Evolutionary conservation across 108 stramenopile genomes (phyloP), one percentile per base, ranked within the genome.

Genomic region (Schizochytrium sp.): DNA sequence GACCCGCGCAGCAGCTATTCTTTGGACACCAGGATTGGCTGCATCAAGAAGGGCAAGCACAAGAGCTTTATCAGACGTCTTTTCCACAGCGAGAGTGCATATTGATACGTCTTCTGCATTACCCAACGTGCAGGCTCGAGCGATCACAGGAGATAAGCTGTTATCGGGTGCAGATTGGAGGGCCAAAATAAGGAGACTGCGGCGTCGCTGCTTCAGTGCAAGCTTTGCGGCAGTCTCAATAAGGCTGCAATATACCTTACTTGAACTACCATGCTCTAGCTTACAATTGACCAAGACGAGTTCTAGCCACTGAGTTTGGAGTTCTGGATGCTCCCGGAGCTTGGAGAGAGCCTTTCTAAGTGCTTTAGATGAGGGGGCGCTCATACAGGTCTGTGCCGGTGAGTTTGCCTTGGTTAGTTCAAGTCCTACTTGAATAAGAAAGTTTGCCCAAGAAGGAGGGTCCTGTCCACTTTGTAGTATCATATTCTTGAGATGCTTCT

Each of bases 41-140:
- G 8, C 76, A 49, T 83, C 76, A 10, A 83, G 5, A 5, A 49
- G 53, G 0, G 53, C 53, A 47, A 83, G 55, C 12, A 55, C 28
- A 50, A 55, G 47, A 17, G 53, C 47, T n/a, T 55, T 55, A 53
- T 55, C 47, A 38, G 76, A 17, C 38, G 76, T 83, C 47, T 10
- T 5, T n/a, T 17, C n/a, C 47, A 40, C 50, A 10, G 28, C 76
- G 5, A 55, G 50, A 10, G 53, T 1, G 45, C 76, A 53, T 5
- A 83, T n/a, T 83, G 8, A 10, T 13, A 38, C 47, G 28, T 83
- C 76, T 83, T 83, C 76, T 38, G 3, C 15, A 28, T 83, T 83
- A 7, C 53, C 53, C 5, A 83, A 38, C 1, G 53, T 42, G 40
- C 76, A 83, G 3, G 53, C 47, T n/a, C 76, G 76, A 47, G 53